phyloP scores from a whole-genome alignment of 1,284 basidiomycete genomes.

The Mrakiaceae sp. region DNA sequence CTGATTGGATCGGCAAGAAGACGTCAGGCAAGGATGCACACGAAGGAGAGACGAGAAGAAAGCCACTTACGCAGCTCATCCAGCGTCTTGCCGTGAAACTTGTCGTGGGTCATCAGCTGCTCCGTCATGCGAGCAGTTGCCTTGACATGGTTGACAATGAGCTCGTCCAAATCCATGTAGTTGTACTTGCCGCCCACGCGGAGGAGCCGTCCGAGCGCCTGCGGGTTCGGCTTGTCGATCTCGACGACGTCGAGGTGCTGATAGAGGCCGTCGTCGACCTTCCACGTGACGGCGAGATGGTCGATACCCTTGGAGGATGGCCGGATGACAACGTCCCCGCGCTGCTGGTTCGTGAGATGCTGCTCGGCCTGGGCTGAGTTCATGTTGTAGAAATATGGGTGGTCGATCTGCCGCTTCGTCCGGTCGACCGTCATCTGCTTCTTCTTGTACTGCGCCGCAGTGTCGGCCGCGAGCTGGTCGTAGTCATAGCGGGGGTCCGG shows the following conservation, averaged over 20 bases:
- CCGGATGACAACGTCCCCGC: conserved; percentile 89
- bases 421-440: conserved; percentile 27
- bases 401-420: conserved; percentile 82
- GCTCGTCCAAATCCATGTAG: conserved; percentile 91
- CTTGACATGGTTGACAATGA: conserved; percentile 95
- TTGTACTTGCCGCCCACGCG: conserved; percentile 64
- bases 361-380: conserved; percentile 82
- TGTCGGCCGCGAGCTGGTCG: conserved; percentile 54
- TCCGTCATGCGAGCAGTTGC: conserved; percentile 89
- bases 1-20: conserved; percentile 36
- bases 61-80: conserved; percentile 69
- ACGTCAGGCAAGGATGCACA: not conserved
- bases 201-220: conserved; percentile 58
- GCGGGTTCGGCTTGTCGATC: conserved; percentile 53
- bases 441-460: conserved; percentile 71
- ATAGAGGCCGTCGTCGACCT: conserved; percentile 91
- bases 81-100: conserved; percentile 80
- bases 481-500: conserved; percentile 57
- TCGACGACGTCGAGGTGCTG: conserved; percentile 97
- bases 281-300: conserved; percentile 98
- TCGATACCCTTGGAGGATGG: conserved; percentile 89
- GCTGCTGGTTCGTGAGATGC: conserved; percentile 77
- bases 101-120: conserved; percentile 90
- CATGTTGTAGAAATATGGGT: conserved; percentile 97
- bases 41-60: not conserved